Base-by-base conservation (phyloP, 257 asterid genomes). In the Nicotiana tomentosiformis region DNA sequence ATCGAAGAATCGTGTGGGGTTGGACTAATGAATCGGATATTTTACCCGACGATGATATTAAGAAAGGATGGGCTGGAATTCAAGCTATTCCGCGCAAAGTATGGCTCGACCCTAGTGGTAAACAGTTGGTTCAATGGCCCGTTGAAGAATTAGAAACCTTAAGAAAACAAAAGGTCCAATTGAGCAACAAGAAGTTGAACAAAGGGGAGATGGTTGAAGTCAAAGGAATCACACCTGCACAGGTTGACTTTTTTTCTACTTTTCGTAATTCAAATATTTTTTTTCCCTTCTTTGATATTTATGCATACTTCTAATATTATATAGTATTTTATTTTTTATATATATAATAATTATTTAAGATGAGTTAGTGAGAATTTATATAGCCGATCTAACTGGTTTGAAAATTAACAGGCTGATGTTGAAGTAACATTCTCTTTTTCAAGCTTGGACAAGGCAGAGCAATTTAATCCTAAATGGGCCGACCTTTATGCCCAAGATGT, bases 351-450 rank as follows among this genome's bases (percentile, higher is more conserved):
- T 37, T 0, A 6, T 37, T 37, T 37, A 1, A 6, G 2, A 37
- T 6, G 43, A 6, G 43, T 37, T 1, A 37, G 9, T 6, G 43
- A 37, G 9, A 6, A 37, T 37, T 37, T 39, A 39, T 39, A 7
- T 39, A 39, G 2, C 2, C 46, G 10, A 7, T 39, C 49, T 39
- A 7, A 68, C 10, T 68, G 10, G 17, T 68, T n/a, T 29, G 18
- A 15, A 1, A 33, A 35, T 84, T 23, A 30, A 30, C 84, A 92
- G 95, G 94, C 95, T 11, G 98, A 93, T 33, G 89, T 92, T 23
- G 97, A 92, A 23, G 95, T 92, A 57, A 82, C 83, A 0, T 93
- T 93, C 90, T 86, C 93, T 2, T 92, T 93, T 81, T 17, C 86
- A 12, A 84, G 89, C 82, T 86, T 93, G 86, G 92, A 91, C 43